These are phyloP conservation scores for Colletotrichum neosansevieriae DNA, from an alignment of 2,329 filamentous ascomycete species.

Conservation along the genomic window DNA sequence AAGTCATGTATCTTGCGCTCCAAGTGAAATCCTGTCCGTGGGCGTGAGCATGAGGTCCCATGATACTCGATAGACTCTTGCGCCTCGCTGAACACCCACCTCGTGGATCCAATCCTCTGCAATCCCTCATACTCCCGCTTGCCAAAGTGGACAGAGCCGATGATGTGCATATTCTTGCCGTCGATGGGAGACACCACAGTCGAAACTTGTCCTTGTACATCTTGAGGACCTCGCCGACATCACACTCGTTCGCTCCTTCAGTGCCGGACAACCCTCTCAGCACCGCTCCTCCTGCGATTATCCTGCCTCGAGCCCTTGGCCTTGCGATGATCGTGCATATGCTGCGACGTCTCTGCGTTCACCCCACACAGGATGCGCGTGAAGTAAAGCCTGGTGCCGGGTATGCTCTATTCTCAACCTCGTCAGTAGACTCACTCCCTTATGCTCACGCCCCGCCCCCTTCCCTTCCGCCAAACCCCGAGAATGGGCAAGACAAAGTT, in stretches of 20 bases:
- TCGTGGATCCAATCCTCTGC: neutral
- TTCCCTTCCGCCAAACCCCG: no score
- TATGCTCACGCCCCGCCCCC: no score
- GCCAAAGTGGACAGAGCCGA: neutral
- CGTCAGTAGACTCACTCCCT: neutral
- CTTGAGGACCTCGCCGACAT: neutral
- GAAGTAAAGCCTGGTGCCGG: conserved; percentile 67
- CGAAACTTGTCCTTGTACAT: neutral
- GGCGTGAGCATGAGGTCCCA: no score
- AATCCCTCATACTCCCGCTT: neutral
- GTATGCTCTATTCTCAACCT: conserved; percentile 62
- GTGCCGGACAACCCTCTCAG: conserved; percentile 38
- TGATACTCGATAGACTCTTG: neutral
- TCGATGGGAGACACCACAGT: neutral
- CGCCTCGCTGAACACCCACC: neutral
- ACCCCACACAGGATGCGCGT: conserved; percentile 68
- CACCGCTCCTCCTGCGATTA: conserved; percentile 34
- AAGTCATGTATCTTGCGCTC: no score
- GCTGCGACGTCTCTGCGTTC: conserved; percentile 46
- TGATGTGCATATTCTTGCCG: neutral
- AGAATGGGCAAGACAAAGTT: no score
- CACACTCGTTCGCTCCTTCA: neutral
- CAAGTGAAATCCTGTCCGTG: no score
- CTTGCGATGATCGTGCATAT: conserved; percentile 37
- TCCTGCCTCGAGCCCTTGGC: conserved; percentile 29